phyloP scores from a whole-genome alignment of 305 asterid species.

The Euphrasia arctica region DNA sequence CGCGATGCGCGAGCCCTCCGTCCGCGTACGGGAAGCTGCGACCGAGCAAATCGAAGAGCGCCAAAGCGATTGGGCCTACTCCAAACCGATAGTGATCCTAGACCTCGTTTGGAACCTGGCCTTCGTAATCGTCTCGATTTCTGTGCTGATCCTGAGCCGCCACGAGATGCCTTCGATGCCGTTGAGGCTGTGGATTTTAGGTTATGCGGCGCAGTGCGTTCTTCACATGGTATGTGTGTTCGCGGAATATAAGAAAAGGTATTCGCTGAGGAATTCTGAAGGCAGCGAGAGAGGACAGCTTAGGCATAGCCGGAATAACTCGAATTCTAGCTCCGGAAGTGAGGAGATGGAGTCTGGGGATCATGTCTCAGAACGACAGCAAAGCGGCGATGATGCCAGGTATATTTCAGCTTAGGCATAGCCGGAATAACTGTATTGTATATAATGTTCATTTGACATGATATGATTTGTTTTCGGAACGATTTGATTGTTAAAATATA shows the following conservation, averaged over 20 bases:
- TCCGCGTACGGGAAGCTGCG: slow-evolving; percentile 60
- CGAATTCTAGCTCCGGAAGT: slow-evolving; percentile 72
- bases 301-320: slow-evolving; percentile 34
- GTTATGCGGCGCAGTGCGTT: slow-evolving; percentile 54
- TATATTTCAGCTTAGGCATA: slow-evolving; percentile 20
- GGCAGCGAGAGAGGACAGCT: slow-evolving; percentile 30
- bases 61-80: slow-evolving; percentile 69
- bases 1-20: slow-evolving; percentile 64
- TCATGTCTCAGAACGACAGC: slow-evolving; percentile 45
- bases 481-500: not conserved
- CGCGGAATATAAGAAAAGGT: slow-evolving; percentile 50
- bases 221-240: slow-evolving; percentile 54
- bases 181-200: slow-evolving; percentile 64
- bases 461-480: not conserved
- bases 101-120: slow-evolving; percentile 65
- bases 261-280: slow-evolving; percentile 30
- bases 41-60: slow-evolving; percentile 56
- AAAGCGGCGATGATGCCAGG: slow-evolving; percentile 68
- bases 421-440: slow-evolving; percentile 1
- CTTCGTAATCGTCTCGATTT: slow-evolving; percentile 46
- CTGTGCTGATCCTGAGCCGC: slow-evolving; percentile 47
- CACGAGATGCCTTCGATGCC: slow-evolving; percentile 49
- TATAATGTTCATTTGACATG: slow-evolving; percentile 4
- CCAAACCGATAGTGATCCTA: slow-evolving; percentile 60
- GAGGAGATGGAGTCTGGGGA: slow-evolving; percentile 55